These are phyloP conservation scores for Dioscorea zingiberensis DNA, from an alignment of 106 monocot species.

Conservation along the genomic window DNA sequence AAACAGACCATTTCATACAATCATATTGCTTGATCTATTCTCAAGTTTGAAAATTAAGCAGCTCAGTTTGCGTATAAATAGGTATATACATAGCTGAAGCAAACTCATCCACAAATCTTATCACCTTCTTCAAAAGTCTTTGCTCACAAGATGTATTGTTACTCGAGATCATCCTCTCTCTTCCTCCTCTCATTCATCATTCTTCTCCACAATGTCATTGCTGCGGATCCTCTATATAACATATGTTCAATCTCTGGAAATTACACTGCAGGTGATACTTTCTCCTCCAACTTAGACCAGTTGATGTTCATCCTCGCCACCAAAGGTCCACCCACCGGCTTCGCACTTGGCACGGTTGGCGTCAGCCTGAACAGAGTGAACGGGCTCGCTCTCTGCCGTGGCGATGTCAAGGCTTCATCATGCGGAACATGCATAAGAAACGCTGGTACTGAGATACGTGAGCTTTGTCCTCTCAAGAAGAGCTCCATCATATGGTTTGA, in stretches of 20 bases:
- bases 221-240: neutral
- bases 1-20: no score
- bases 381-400: no score
- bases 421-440: no score
- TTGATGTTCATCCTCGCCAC: conserved; percentile 25
- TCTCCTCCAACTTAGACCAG: conserved; percentile 21
- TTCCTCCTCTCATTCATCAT: neutral
- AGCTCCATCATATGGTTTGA: conserved; percentile 29
- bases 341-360: conserved; percentile 1
- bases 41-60: no score
- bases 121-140: no score
- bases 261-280: conserved; percentile 9
- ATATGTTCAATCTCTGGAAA: neutral
- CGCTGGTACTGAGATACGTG: conserved; percentile 6
- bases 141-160: no score
- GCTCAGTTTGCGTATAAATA: no score
- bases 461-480: conserved; percentile 14
- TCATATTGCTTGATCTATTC: no score
- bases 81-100: no score
- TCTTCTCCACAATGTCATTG: neutral
- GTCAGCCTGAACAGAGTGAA: conserved; percentile 5
- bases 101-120: no score
- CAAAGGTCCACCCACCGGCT: neutral
- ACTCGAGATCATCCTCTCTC: neutral
- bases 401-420: no score